Percentiles rank a stretch among this genome's conserved stretches.
Evolutionary conservation across 164 flowering plant genomes (phyloP).

Genomic region (Liquidambar formosana): DNA sequence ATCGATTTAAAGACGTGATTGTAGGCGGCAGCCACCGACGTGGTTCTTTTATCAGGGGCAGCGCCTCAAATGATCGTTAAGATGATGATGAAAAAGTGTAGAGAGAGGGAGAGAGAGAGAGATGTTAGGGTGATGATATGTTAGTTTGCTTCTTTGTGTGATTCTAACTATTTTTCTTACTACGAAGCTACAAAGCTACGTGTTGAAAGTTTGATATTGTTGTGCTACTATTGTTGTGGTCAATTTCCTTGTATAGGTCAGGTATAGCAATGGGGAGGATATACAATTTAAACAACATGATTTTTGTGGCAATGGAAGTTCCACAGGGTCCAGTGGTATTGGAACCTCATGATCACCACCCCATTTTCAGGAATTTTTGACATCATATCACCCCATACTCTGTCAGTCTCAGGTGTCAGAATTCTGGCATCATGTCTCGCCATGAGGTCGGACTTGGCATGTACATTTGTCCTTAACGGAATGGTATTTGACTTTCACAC

Average conservation of each 20-base stretch:
- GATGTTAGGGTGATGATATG: constrained; percentile 3
- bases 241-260: neutral
- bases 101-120: constrained; percentile 1
- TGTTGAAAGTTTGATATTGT: neutral
- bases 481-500: no score
- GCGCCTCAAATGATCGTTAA: constrained; percentile 48
- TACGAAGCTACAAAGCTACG: constrained; percentile 4
- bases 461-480: no score
- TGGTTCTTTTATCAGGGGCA: constrained; percentile 42
- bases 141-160: constrained; percentile 8
- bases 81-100: constrained; percentile 43
- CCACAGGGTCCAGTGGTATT: no score
- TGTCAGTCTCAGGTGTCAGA: no score
- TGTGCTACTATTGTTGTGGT: neutral
- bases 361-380: no score
- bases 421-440: no score
- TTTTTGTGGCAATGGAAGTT: no score
- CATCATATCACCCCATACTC: no score
- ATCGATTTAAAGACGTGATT: constrained; percentile 69
- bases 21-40: constrained; percentile 66
- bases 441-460: no score
- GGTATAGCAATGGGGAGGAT: neutral
- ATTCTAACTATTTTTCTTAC: constrained; percentile 1
- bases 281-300: neutral
- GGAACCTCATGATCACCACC: no score